Conservation (phyloP, 164 flowering plant genomes). For the Brasenia schreberi region DNA sequence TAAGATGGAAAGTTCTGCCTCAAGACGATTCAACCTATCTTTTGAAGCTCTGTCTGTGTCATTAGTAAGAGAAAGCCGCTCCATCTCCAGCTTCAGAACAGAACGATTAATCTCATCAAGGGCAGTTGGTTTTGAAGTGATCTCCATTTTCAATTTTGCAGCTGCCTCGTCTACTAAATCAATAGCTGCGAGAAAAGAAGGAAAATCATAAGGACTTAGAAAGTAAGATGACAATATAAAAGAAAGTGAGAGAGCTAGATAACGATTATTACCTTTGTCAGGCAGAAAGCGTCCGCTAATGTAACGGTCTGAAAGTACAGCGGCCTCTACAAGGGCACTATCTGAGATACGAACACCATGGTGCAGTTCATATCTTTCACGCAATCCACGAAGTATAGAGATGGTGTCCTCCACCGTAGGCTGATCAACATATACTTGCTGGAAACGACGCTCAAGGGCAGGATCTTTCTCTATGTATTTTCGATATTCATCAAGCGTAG, state of each 20-base stretch:
- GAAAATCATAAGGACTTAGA: neutral
- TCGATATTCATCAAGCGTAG: constrained; percentile 88
- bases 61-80: constrained; percentile 72
- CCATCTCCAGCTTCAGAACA: constrained; percentile 87
- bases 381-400: constrained; percentile 77
- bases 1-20: constrained; percentile 59
- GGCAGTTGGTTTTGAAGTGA: constrained; percentile 87
- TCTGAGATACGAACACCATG: constrained; percentile 93
- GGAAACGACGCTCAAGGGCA: constrained; percentile 89
- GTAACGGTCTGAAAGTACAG: constrained; percentile 83
- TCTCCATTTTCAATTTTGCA: constrained; percentile 93
- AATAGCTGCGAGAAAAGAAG: constrained; percentile 48
- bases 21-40: constrained; percentile 75
- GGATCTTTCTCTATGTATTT: constrained; percentile 94
- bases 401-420: constrained; percentile 85
- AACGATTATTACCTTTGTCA: constrained; percentile 65
- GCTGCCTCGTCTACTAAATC: constrained; percentile 98
- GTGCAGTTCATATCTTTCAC: constrained; percentile 88
- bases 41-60: constrained; percentile 85
- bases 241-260: neutral
- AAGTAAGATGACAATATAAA: neutral
- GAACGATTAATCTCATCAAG: constrained; percentile 83
- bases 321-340: constrained; percentile 90
- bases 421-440: constrained; percentile 90
- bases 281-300: constrained; percentile 91